phyloP scores from a whole-genome alignment of 2,329 filamentous ascomycete species.

The Fusarium annulatum region DNA sequence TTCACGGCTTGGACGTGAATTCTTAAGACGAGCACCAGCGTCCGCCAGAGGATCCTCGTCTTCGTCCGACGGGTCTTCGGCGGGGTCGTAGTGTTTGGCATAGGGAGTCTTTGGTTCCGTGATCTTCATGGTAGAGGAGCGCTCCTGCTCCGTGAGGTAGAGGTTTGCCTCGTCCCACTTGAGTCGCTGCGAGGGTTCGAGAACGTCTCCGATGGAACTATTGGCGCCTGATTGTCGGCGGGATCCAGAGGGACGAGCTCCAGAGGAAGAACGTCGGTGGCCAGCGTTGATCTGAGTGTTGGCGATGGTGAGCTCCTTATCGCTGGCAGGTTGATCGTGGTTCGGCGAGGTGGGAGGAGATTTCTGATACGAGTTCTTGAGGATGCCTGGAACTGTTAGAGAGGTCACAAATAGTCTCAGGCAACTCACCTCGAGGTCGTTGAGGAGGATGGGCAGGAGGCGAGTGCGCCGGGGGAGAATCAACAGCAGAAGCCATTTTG shows the following conservation, averaged over 20 bases:
- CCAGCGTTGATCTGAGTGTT: constrained; percentile 97
- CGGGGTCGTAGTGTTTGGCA: constrained; percentile 89
- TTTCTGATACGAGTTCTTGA: constrained; percentile 86
- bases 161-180: constrained; percentile 99
- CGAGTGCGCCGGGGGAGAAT: constrained; percentile 54
- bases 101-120: constrained; percentile 98
- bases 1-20: constrained; percentile 56
- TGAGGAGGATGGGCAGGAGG: constrained; percentile 55
- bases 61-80: constrained; percentile 85
- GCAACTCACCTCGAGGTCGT: constrained; percentile 58
- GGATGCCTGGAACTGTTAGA: constrained; percentile 73
- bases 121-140: constrained; percentile 97
- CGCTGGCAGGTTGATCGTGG: constrained; percentile 60
- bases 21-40: constrained; percentile 45
- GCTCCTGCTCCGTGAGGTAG: constrained; percentile 96
- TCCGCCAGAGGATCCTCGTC: constrained; percentile 61
- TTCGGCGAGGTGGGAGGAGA: constrained; percentile 65
- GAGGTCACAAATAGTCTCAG: not conserved
- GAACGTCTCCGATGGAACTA: constrained; percentile 54
- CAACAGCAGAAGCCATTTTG: constrained; percentile 56
- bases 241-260: constrained; percentile 70
- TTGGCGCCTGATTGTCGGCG: constrained; percentile 74
- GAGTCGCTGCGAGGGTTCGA: constrained; percentile 74
- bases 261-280: constrained; percentile 82
- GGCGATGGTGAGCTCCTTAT: constrained; percentile 90